phyloP scores from a whole-genome alignment of 2,329 filamentous ascomycete genomes.

The Chaetomium strumarium region DNA sequence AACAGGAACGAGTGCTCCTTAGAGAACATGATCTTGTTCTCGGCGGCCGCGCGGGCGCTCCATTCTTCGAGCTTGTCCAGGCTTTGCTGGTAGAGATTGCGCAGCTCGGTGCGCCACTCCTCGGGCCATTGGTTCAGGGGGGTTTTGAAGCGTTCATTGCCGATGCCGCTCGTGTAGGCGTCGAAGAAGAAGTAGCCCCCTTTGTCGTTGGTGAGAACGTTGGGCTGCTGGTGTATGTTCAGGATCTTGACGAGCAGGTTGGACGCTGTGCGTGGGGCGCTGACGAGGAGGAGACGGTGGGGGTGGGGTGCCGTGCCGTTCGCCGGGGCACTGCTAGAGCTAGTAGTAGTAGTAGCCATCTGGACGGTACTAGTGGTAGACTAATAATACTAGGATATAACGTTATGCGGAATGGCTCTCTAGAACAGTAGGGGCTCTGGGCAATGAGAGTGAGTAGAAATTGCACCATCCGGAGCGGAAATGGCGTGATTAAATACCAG shows the following conservation, averaged over 20 bases:
- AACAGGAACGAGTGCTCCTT: conserved; percentile 34
- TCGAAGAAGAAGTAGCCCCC: conserved; percentile 30
- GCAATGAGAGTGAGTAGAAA: not conserved
- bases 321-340: not conserved
- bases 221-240: conserved; percentile 26
- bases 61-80: conserved; percentile 27
- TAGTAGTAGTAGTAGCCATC: not conserved
- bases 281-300: conserved; percentile 3
- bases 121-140: conserved; percentile 26
- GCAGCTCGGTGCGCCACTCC: conserved; percentile 24
- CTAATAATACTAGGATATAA: not conserved
- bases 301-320: not conserved
- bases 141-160: conserved; percentile 14
- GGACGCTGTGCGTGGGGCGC: conserved; percentile 27
- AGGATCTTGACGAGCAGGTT: conserved; percentile 30
- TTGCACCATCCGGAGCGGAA: not conserved
- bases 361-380: not conserved
- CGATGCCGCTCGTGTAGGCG: conserved; percentile 11
- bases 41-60: conserved; percentile 20
- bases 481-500: conserved; percentile 6
- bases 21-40: conserved; percentile 29
- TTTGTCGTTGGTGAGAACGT: conserved; percentile 19
- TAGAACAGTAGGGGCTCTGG: too few relatives aligned
- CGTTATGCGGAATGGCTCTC: not conserved
- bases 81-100: conserved; percentile 25